Evolutionary conservation across 169 alveolate genomes (phyloP).

Genomic region (Neospora caninum): DNA sequence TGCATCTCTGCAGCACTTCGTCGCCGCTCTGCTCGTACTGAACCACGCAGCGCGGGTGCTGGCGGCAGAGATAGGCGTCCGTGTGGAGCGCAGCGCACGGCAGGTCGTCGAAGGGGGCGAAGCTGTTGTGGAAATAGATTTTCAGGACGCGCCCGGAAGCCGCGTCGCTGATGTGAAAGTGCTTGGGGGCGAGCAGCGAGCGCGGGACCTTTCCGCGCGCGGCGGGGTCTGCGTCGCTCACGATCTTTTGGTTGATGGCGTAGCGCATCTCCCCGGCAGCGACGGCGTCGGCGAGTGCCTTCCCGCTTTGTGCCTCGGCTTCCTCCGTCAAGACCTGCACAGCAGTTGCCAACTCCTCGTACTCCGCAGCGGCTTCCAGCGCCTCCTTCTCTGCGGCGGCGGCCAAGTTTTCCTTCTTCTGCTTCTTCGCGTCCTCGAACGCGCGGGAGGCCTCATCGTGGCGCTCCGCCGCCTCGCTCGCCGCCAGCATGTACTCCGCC

Average conservation of each 20-base stretch:
- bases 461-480: constrained; percentile 16
- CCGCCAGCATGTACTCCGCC: neutral
- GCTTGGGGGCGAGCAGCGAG: constrained; percentile 43
- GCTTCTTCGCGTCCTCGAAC: neutral
- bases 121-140: constrained; percentile 56
- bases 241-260: neutral
- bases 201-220: constrained; percentile 14
- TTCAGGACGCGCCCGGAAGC: neutral
- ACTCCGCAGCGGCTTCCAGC: constrained; percentile 26
- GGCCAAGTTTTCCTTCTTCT: neutral
- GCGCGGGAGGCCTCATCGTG: constrained; percentile 12
- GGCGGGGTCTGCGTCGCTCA: neutral
- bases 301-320: neutral
- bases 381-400: constrained; percentile 35
- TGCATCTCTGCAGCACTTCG: neutral
- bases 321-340: neutral
- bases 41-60: constrained; percentile 59
- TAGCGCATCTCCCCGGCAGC: constrained; percentile 1
- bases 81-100: constrained; percentile 40
- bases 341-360: neutral
- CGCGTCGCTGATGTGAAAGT: constrained; percentile 35
- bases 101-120: constrained; percentile 52
- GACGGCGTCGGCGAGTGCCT: neutral
- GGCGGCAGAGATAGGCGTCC: neutral
- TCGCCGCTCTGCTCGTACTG: neutral